These are phyloP conservation scores for Zygosaccharomyces bailii DNA, from an alignment of 805 yeast genomes.

Conservation along the genomic window DNA sequence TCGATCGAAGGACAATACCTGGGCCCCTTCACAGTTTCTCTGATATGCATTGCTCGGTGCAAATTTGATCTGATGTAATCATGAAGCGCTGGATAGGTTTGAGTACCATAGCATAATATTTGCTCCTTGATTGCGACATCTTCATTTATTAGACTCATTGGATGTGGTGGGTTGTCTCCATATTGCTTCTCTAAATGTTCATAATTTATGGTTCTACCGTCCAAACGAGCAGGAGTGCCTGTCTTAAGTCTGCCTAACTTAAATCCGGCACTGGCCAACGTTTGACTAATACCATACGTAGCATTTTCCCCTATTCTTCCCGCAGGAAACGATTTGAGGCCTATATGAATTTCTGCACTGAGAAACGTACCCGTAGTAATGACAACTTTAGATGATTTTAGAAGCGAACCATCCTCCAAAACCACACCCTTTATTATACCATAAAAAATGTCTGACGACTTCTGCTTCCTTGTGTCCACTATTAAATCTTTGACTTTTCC, in stretches of 20 bases:
- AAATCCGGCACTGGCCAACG: slow-evolving; percentile 75
- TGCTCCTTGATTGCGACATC: slow-evolving; percentile 58
- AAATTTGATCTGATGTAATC: slow-evolving; percentile 64
- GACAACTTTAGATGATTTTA: slow-evolving; percentile 66
- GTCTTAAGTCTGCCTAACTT: slow-evolving; percentile 86
- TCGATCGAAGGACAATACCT: slow-evolving; percentile 97
- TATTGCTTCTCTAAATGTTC: slow-evolving; percentile 58
- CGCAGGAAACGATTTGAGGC: slow-evolving; percentile 73
- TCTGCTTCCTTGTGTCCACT: slow-evolving; percentile 40
- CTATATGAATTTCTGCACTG: slow-evolving; percentile 93
- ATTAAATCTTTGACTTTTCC: slow-evolving; percentile 85
- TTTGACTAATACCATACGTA: slow-evolving; percentile 80
- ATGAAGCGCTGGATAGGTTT: slow-evolving; percentile 74
- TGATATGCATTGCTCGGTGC: slow-evolving; percentile 80
- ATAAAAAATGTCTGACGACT: slow-evolving; percentile 21
- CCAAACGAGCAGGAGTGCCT: slow-evolving; percentile 93
- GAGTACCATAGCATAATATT: slow-evolving; percentile 69
- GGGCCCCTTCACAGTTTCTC: slow-evolving; percentile 95
- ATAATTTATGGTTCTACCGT: slow-evolving; percentile 68
- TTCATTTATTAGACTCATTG: slow-evolving; percentile 84
- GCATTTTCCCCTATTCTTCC: slow-evolving; percentile 94
- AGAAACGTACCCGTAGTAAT: slow-evolving; percentile 95
- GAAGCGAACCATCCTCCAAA: slow-evolving; percentile 57
- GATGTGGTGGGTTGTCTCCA: slow-evolving; percentile 81
- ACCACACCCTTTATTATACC: slow-evolving; percentile 68